phyloP scores from a whole-genome alignment of 371 early-diverging fungal genomes.

The Mortierella sp. region DNA sequence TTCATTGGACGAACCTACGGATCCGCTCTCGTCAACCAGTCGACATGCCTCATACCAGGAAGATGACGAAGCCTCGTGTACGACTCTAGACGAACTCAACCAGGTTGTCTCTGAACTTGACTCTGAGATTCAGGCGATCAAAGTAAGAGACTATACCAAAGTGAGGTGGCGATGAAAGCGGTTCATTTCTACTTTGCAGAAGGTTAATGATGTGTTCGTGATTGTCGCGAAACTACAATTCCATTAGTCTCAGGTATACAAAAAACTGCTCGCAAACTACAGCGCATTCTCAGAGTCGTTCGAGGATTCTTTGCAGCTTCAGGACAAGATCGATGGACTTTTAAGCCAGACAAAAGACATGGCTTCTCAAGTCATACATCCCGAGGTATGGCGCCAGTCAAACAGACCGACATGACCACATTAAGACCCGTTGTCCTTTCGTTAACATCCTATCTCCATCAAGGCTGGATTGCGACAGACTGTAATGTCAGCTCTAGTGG shows the following conservation, averaged over 20 bases:
- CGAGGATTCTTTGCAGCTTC: constrained; percentile 40
- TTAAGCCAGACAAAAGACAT: constrained; percentile 31
- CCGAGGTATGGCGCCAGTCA: constrained; percentile 24
- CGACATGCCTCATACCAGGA: neutral
- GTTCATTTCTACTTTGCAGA: too few relatives aligned
- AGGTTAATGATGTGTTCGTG: too few relatives aligned
- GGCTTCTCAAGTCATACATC: constrained; percentile 20
- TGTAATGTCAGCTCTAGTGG: constrained; percentile 44
- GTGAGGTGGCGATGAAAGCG: neutral
- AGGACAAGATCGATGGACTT: constrained; percentile 38
- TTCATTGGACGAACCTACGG: constrained; percentile 37
- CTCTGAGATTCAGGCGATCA: constrained; percentile 40
- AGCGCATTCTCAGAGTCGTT: constrained; percentile 45
- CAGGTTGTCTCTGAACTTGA: constrained; percentile 21
- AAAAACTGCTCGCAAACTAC: constrained; percentile 49
- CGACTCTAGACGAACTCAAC: constrained; percentile 28
- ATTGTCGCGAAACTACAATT: too few relatives aligned
- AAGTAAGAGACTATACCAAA: constrained; percentile 12
- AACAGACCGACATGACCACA: neutral
- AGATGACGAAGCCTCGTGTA: neutral
- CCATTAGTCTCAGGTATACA: constrained; percentile 44
- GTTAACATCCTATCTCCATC: neutral
- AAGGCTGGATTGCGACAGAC: constrained; percentile 44
- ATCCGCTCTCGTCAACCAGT: neutral
- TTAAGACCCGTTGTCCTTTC: neutral